Evolutionary conservation across 2,329 filamentous ascomycete species (phyloP).

Genomic region (Fonsecaea nubica): DNA sequence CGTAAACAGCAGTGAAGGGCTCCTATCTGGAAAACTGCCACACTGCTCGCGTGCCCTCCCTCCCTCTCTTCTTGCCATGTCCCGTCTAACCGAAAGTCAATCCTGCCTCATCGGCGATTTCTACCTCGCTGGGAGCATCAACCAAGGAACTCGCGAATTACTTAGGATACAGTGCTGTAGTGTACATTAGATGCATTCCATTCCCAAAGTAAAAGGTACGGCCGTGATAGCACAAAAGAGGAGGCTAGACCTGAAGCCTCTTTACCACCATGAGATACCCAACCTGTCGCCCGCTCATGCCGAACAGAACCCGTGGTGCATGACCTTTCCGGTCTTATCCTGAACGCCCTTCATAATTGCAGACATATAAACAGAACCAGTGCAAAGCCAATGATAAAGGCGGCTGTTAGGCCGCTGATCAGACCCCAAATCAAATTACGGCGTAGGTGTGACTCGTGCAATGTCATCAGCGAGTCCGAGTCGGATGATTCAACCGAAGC

Average conservation of each 20-base stretch:
- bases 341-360: not conserved
- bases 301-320: not conserved
- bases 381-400: constrained; percentile 12
- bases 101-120: not conserved
- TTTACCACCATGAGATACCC: not conserved
- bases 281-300: not conserved
- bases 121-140: not conserved
- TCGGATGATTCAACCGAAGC: constrained; percentile 12
- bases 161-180: not conserved
- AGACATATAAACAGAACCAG: constrained; percentile 8
- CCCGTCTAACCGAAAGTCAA: constrained; percentile 1
- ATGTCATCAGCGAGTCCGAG: constrained; percentile 10
- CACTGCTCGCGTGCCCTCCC: not conserved
- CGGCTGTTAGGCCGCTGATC: constrained; percentile 7
- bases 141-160: not conserved
- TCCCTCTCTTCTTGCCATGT: not conserved
- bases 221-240: not conserved
- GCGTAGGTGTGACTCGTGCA: constrained; percentile 10
- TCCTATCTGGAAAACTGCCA: not conserved
- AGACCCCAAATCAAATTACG: constrained; percentile 17
- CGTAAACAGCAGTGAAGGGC: not conserved
- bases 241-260: not conserved
- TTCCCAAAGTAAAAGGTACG: not conserved
- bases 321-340: not conserved
- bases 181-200: not conserved